These are phyloP conservation scores for Penicillium diatomitis DNA, from an alignment of 495 filamentous ascomycete genomes.

Conservation along the genomic window DNA sequence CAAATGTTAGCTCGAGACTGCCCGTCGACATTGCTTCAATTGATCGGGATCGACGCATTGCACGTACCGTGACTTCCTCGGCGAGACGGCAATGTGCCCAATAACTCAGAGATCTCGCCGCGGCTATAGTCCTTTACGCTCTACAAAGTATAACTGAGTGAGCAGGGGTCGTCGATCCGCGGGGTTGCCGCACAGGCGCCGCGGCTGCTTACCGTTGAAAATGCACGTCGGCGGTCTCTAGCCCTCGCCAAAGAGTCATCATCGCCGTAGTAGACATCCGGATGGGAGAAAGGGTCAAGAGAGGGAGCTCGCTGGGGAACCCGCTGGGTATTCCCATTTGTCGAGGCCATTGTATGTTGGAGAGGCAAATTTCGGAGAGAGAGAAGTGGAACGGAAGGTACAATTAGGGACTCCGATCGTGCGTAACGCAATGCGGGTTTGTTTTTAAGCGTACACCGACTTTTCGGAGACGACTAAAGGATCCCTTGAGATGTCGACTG, in stretches of 20 bases:
- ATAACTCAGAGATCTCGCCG: slow-evolving; percentile 26
- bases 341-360: slow-evolving; percentile 25
- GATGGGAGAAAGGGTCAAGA: slow-evolving; percentile 37
- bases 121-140: slow-evolving; percentile 29
- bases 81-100: slow-evolving; percentile 27
- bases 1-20: too few species aligned
- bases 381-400: slow-evolving; percentile 1
- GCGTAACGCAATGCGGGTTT: slow-evolving; percentile 11
- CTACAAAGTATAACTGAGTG: slow-evolving; percentile 11
- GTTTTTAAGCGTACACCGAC: slow-evolving; percentile 16
- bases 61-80: slow-evolving; percentile 42
- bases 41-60: not conserved
- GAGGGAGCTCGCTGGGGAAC: slow-evolving; percentile 20
- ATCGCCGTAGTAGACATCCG: slow-evolving; percentile 44
- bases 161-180: slow-evolving; percentile 9
- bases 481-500: too few species aligned
- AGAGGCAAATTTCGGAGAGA: not conserved
- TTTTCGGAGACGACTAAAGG: not conserved
- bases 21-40: not conserved
- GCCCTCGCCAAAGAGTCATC: slow-evolving; percentile 24
- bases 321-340: slow-evolving; percentile 21
- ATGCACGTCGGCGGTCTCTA: slow-evolving; percentile 33
- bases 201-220: slow-evolving; percentile 39
- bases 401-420: slow-evolving; percentile 10
- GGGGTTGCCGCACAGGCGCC: slow-evolving; percentile 9